phyloP scores from a whole-genome alignment of 2,329 filamentous ascomycete species.

The Penicillium sp. region DNA sequence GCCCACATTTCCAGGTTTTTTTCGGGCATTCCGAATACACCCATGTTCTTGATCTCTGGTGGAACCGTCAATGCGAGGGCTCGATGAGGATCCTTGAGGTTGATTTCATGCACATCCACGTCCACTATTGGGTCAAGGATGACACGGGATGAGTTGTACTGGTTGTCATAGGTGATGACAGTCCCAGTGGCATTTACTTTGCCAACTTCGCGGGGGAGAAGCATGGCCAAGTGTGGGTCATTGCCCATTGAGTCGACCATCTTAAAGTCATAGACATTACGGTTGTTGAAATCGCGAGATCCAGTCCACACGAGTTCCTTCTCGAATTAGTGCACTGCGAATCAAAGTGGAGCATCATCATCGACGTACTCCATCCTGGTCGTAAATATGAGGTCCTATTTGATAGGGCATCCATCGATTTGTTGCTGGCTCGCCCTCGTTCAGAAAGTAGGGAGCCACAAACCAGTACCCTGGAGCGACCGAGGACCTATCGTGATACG shows the following conservation, averaged over 20 bases:
- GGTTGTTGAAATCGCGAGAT: slow-evolving; percentile 45
- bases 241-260: slow-evolving; percentile 45
- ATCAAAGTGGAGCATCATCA: not conserved
- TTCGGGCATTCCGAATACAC: slow-evolving; percentile 23
- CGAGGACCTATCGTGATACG: slow-evolving; percentile 24
- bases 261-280: slow-evolving; percentile 47
- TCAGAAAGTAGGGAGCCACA: slow-evolving; percentile 45
- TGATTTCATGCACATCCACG: slow-evolving; percentile 39
- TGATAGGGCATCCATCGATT: slow-evolving; percentile 40
- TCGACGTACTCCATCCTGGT: slow-evolving; percentile 44
- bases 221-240: slow-evolving; percentile 49
- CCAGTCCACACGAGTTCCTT: slow-evolving; percentile 50
- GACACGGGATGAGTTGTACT: slow-evolving; percentile 48
- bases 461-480: slow-evolving; percentile 50
- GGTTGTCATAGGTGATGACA: slow-evolving; percentile 50
- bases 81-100: slow-evolving; percentile 30
- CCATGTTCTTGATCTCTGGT: slow-evolving; percentile 17
- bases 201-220: slow-evolving; percentile 32
- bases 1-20: slow-evolving; percentile 27
- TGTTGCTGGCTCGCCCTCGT: slow-evolving; percentile 23
- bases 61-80: slow-evolving; percentile 28
- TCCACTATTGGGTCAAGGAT: slow-evolving; percentile 19
- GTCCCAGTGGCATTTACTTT: slow-evolving; percentile 44
- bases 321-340: not conserved
- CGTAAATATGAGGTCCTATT: slow-evolving; percentile 52